Conservation (phyloP, 176 grass and related monocot species). For the Canna indica region DNA sequence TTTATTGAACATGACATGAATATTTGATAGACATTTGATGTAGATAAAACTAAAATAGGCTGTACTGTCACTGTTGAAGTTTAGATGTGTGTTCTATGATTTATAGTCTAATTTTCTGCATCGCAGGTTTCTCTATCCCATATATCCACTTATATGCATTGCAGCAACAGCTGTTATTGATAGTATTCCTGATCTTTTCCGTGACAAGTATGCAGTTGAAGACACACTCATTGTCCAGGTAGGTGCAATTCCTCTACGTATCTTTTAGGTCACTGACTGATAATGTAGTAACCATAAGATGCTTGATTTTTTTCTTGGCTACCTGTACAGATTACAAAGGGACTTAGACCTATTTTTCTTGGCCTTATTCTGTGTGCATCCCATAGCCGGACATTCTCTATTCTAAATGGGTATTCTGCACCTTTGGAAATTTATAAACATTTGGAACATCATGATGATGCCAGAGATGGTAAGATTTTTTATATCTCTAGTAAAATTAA, state of each 20-base stretch:
- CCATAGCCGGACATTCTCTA: slow-evolving; percentile 96
- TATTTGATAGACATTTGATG: neutral
- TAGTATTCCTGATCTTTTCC: slow-evolving; percentile 71
- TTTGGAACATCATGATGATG: slow-evolving; percentile 74
- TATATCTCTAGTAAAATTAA: neutral
- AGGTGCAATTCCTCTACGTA: neutral
- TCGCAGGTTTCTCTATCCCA: slow-evolving; percentile 92
- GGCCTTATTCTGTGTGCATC: slow-evolving; percentile 88
- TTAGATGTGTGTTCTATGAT: neutral
- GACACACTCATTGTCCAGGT: slow-evolving; percentile 73
- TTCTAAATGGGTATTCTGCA: slow-evolving; percentile 89
- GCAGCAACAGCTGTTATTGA: slow-evolving; percentile 85
- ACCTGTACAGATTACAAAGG: slow-evolving; percentile 72
- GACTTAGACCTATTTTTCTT: slow-evolving; percentile 69
- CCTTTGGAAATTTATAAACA: slow-evolving; percentile 87
- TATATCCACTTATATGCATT: slow-evolving; percentile 93
- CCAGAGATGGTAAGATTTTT: slow-evolving; percentile 52
- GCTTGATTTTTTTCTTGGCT: slow-evolving; percentile 21
- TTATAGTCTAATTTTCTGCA: neutral
- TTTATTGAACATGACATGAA: neutral
- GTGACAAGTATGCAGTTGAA: slow-evolving; percentile 68
- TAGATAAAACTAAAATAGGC: neutral
- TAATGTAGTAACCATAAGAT: neutral
- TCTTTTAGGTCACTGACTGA: neutral
- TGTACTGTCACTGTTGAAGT: neutral